Evolutionary conservation across 2,329 filamentous ascomycete species (phyloP).

Genomic region (Fusarium sp.): DNA sequence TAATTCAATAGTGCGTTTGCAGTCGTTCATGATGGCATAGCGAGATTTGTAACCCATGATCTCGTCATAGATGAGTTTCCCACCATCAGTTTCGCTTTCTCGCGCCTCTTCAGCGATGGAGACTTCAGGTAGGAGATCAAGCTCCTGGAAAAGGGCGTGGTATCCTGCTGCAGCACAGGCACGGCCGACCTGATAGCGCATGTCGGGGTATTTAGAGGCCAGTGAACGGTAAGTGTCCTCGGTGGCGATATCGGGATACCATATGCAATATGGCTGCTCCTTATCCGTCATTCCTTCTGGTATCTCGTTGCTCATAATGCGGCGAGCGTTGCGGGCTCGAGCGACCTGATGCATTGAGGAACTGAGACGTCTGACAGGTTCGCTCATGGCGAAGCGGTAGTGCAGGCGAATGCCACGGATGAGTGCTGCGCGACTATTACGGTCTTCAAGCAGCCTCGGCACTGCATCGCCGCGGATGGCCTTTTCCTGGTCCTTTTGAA

Average conservation of each 20-base stretch:
- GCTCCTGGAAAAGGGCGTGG: background rate
- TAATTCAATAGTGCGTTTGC: background rate
- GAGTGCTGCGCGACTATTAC: background rate
- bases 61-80: constrained; percentile 11
- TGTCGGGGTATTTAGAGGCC: background rate
- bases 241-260: constrained; percentile 13
- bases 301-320: constrained; percentile 24
- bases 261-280: constrained; percentile 25
- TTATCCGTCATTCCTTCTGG: background rate
- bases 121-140: constrained; percentile 20
- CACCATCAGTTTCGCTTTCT: constrained; percentile 10
- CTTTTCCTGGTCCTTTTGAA: background rate
- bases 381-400: constrained; percentile 14
- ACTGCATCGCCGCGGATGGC: constrained; percentile 6
- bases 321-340: constrained; percentile 20
- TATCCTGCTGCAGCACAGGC: constrained; percentile 26
- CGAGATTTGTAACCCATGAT: constrained; percentile 11
- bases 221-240: constrained; percentile 16
- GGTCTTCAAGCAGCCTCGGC: background rate
- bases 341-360: background rate
- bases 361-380: background rate
- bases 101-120: constrained; percentile 23
- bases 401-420: constrained; percentile 4
- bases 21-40: constrained; percentile 22
- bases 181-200: constrained; percentile 20